These are phyloP conservation scores for Ceratobasidium papillatum DNA, from an alignment of 1,284 basidiomycete genomes.

Conservation along the genomic window DNA sequence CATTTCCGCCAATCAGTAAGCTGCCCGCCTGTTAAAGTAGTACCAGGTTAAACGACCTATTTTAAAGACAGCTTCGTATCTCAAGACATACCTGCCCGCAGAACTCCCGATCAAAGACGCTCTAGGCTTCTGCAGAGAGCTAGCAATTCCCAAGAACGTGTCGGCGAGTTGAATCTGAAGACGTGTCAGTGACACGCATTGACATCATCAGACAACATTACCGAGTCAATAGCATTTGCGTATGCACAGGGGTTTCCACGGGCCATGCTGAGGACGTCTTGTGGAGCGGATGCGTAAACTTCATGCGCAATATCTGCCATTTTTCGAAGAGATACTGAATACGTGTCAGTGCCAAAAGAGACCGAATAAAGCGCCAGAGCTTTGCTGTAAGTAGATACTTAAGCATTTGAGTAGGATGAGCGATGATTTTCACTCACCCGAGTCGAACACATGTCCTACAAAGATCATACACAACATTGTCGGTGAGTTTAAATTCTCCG, in stretches of 20 bases:
- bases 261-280: constrained; percentile 54
- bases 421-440: constrained; percentile 59
- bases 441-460: constrained; percentile 55
- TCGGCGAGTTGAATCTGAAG: constrained; percentile 63
- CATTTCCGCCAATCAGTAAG: too few relatives aligned
- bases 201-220: constrained; percentile 10
- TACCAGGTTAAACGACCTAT: too few relatives aligned
- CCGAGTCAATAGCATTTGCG: constrained; percentile 63
- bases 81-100: neutral
- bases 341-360: constrained; percentile 59
- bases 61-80: too few relatives aligned
- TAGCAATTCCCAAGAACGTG: constrained; percentile 69
- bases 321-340: constrained; percentile 53
- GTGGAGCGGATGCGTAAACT: constrained; percentile 59
- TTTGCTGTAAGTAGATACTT: constrained; percentile 53
- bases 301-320: constrained; percentile 66
- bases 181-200: neutral
- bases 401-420: neutral
- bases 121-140: constrained; percentile 65
- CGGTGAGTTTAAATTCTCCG: constrained; percentile 59
- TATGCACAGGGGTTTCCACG: constrained; percentile 59
- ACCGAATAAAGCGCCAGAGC: constrained; percentile 67
- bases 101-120: constrained; percentile 56
- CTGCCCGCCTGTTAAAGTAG: too few relatives aligned
- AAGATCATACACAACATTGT: constrained; percentile 57